Evolutionary conservation across 495 filamentous ascomycete species (phyloP), one percentile per base, ranked within the genome.

Genomic region (Hyaloscypha finlandica): DNA sequence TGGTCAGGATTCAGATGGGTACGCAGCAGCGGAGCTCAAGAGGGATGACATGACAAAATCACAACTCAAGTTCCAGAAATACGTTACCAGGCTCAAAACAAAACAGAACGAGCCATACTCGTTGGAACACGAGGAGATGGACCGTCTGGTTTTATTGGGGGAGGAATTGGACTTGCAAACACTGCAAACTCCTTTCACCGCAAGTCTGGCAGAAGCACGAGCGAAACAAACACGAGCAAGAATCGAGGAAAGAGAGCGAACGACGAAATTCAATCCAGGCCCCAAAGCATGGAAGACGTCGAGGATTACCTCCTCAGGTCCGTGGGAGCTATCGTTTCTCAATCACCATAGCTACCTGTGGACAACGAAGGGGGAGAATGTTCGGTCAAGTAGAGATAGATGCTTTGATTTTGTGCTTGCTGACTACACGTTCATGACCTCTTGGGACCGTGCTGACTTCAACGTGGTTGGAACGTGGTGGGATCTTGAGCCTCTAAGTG

Each of bases 371-470:
- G 22, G 22, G 12, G n/a, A 20, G 9, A 31, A 37, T 4, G 31
- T 59, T 16, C 19, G 31, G 0, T 3, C 32, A 1, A 37, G 30
- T 9, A 66, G 51, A 39, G 68, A 70, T 52, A 33, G 29, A 29
- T 59, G 45, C n/a, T 58, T 58, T 9, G 56, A 66, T 11, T 70
- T 70, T 37, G 45, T 66, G 8, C 20, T 63, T 20, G 54, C 63
- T 1, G 68, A 70, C 56, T 70, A 66, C 32, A 52, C 63, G 2
- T 62, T 66, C 19, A 63, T 70, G 68, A 29, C 25, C 12, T 66
- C 68, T 2, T 70, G 68, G 68, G 68, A 70, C 56, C 68, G 58
- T 20, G 59, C 45, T 35, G 59, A 65, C 45, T 33, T 6, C 14
- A 22, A 29, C 19, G 60, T 66, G 57, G 19, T 62, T 57, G 63